Evolutionary conservation across 768 basidiomycete genomes (phyloP), one percentile per base, ranked within the genome.

Genomic region (Lyophyllum shimeji): DNA sequence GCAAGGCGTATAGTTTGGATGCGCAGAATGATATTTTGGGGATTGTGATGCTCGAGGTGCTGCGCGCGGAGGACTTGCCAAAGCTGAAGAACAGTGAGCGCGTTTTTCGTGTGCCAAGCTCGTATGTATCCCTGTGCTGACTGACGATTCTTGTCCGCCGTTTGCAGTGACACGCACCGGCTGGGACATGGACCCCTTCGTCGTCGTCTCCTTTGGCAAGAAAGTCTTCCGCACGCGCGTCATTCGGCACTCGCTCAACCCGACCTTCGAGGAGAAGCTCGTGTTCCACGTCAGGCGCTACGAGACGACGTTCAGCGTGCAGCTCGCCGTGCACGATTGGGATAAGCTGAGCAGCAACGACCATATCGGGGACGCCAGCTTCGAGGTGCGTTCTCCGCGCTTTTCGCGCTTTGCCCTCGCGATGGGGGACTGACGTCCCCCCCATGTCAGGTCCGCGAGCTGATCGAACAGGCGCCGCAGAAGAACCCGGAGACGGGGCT

Each of bases 161-260:
- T 37, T 3, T 5, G 11, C 53, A 91, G 90, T 93, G 84, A 93
- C 87, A 1, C 84, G 89, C 0, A 90, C 84, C 0, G 91, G 90
- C 0, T 95, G 87, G 82, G 95, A 98, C 67, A 97, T 98, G 95
- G 95, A 98, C 64, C 95, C 95, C 0, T 98, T 98, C 65, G 90
- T 93, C 21, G 94, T 99, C 58, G 82, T 95, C 60, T 93, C 93
- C 2, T 99, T 99, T 60, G 93, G 95, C 27, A 95, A 95, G 76
- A 98, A 97, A 69, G 92, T 98, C 4, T 98, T 98, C 74, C 82
- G 95, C 2, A 98, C 95, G 0, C 86, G 90, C 29, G 85, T 94
- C 24, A 86, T 95, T 52, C 83, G 94, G 3, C 93, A 95, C 69
- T 86, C 83, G 0, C 74, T 73, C 55, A 93, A 91, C 67, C 96